Percentiles rank a stretch among this genome's conserved stretches.
These are phyloP conservation scores for Capsicum chinense DNA, from an alignment of 257 asterid species.

Conservation along the genomic window DNA sequence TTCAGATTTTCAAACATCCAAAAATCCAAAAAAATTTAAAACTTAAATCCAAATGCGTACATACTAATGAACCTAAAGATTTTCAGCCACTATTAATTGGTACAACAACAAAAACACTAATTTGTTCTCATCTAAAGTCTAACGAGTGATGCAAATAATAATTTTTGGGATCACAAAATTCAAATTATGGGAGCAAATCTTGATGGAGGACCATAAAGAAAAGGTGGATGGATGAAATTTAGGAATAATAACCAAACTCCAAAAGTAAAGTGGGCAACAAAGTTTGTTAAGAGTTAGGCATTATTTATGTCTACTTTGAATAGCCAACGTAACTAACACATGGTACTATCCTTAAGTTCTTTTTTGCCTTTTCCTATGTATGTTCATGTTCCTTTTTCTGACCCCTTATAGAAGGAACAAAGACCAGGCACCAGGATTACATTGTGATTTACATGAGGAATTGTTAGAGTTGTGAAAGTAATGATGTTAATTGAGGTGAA, in stretches of 20 bases:
- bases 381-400: not conserved
- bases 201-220: constrained; percentile 11
- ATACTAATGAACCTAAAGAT: not conserved
- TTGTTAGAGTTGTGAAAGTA: not conserved
- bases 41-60: not conserved
- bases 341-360: not conserved
- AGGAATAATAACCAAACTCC: not conserved
- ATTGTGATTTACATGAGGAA: not conserved
- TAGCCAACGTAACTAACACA: not conserved
- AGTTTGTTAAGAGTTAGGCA: not conserved
- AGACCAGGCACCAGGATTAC: not conserved
- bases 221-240: not conserved
- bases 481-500: not conserved
- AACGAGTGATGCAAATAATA: not conserved
- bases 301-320: constrained; percentile 1
- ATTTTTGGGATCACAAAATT: not conserved
- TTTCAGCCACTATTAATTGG: not conserved
- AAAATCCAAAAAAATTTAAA: too few species aligned
- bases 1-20: too few species aligned
- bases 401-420: not conserved
- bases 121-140: not conserved
- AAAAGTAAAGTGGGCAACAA: not conserved
- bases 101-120: not conserved
- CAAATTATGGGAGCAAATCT: not conserved
- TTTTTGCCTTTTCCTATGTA: not conserved